A percentile compares a stretch with the other conserved stretches of the same genome.
These are phyloP conservation scores for Hydrangea macrophylla DNA, from an alignment of 148 eudicot genomes.

Conservation along the genomic window DNA sequence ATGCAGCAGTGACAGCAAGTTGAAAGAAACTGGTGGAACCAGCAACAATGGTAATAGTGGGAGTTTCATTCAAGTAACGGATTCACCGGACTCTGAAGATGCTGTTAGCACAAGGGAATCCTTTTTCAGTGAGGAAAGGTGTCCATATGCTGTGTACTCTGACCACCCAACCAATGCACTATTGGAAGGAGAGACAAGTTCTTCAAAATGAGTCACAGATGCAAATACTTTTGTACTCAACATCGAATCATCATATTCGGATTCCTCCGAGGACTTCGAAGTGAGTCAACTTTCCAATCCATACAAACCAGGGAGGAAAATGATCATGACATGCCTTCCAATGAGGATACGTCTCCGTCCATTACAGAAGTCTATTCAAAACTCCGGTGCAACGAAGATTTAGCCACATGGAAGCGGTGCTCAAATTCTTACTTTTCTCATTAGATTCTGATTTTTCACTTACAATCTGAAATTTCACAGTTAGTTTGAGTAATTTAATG, in stretches of 20 bases:
- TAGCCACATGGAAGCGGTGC: slow-evolving; percentile 88
- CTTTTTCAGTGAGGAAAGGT: slow-evolving; percentile 66
- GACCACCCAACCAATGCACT: slow-evolving; percentile 29
- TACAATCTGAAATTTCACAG: too few relatives aligned
- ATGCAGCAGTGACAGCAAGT: slow-evolving; percentile 25
- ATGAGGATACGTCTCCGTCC: slow-evolving; percentile 48
- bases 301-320: slow-evolving; percentile 38
- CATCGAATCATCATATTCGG: slow-evolving; percentile 72
- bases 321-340: slow-evolving; percentile 23
- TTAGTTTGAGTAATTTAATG: too few relatives aligned
- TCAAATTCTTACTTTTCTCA: too few relatives aligned
- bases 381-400: slow-evolving; percentile 51
- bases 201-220: slow-evolving; percentile 38
- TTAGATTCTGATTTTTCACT: too few relatives aligned
- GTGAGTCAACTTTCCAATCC: slow-evolving; percentile 48
- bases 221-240: slow-evolving; percentile 38
- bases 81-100: slow-evolving; percentile 73
- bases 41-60: slow-evolving; percentile 34
- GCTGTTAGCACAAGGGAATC: slow-evolving; percentile 77
- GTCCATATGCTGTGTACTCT: slow-evolving; percentile 45
- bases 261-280: slow-evolving; percentile 64
- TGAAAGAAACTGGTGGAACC: slow-evolving; percentile 30
- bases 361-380: slow-evolving; percentile 33
- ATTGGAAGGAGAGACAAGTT: slow-evolving; percentile 35
- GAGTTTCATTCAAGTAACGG: slow-evolving; percentile 29